Conservation (phyloP, 768 basidiomycete species). For the Cystoderma amianthinum region DNA sequence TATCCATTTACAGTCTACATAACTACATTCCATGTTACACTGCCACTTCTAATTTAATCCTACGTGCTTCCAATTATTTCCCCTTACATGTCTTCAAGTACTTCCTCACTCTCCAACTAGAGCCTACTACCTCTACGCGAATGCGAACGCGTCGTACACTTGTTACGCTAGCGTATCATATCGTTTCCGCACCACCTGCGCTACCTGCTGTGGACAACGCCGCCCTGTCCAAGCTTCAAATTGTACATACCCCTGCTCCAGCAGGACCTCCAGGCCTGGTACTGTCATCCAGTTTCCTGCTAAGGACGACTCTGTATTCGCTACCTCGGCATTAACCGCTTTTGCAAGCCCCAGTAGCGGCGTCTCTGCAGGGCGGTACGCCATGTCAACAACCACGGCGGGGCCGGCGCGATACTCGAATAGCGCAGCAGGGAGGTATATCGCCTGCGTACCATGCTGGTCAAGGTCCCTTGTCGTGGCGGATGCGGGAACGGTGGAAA, state of each 20-base stretch:
- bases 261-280: constrained; percentile 76
- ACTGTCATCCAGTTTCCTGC: constrained; percentile 64
- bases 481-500: constrained; percentile 83
- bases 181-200: constrained; percentile 14
- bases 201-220: constrained; percentile 35
- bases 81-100: too few relatives aligned
- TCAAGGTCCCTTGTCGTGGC: constrained; percentile 34
- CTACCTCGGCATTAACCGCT: constrained; percentile 25
- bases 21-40: too few relatives aligned
- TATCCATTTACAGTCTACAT: too few relatives aligned
- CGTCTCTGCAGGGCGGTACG: constrained; percentile 85
- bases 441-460: constrained; percentile 17
- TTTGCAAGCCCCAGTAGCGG: constrained; percentile 70
- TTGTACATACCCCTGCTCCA: constrained; percentile 87
- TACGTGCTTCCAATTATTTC: too few relatives aligned
- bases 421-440: constrained; percentile 50
- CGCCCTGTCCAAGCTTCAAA: constrained; percentile 80
- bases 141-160: too few relatives aligned
- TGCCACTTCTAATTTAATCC: too few relatives aligned
- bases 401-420: constrained; percentile 44
- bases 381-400: constrained; percentile 87
- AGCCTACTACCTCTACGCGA: too few relatives aligned
- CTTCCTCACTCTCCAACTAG: too few relatives aligned
- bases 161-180: constrained; percentile 9
- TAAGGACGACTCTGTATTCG: too few relatives aligned